phyloP scores from a whole-genome alignment of 1,284 basidiomycete genomes.

The Papiliotrema fonsecae region DNA sequence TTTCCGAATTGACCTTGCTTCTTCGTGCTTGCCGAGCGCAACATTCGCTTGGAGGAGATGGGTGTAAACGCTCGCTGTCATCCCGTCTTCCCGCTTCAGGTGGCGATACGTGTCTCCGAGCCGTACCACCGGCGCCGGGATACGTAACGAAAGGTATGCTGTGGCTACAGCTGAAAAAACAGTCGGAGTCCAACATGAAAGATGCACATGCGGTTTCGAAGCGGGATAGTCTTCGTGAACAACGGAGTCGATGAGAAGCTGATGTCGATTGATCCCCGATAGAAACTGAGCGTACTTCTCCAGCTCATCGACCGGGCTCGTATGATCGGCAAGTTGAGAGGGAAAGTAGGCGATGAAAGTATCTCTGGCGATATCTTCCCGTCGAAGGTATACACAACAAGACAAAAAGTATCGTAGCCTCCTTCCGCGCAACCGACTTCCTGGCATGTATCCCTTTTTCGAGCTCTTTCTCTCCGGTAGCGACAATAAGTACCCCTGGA shows the following conservation, averaged over 20 bases:
- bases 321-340: background rate
- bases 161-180: background rate
- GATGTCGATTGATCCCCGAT: background rate
- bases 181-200: background rate
- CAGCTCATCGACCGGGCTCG: background rate
- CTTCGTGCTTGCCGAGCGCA: background rate
- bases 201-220: background rate
- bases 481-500: background rate
- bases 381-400: background rate
- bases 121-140: background rate
- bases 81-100: background rate
- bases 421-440: slow-evolving; percentile 1
- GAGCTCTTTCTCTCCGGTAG: background rate
- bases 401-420: background rate
- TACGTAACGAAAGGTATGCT: background rate
- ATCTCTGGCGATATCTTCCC: background rate
- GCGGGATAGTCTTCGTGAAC: background rate
- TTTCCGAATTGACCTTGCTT: background rate
- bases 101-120: background rate
- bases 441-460: background rate
- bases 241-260: slow-evolving; percentile 1
- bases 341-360: background rate
- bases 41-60: background rate
- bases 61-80: background rate
- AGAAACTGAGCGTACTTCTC: background rate